Percentiles rank a stretch among this genome's conserved stretches.
phyloP scores from a whole-genome alignment of 768 basidiomycete species.

The Pholiota conissans region DNA sequence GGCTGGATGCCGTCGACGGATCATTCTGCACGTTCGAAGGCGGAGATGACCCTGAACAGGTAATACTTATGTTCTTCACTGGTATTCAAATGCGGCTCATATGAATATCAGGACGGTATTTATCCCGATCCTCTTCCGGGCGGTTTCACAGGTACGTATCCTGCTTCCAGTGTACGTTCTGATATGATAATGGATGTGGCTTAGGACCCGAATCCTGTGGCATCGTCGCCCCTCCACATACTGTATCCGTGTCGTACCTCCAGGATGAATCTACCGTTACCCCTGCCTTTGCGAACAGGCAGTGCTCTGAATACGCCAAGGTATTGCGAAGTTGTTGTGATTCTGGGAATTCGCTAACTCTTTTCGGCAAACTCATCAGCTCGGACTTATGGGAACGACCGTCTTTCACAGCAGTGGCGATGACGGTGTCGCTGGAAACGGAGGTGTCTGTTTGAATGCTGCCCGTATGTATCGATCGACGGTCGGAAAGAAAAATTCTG shows the following conservation, averaged over 20 bases:
- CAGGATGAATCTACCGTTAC: conserved; percentile 33
- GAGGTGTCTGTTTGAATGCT: conserved; percentile 38
- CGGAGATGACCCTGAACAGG: conserved; percentile 38
- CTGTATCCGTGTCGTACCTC: conserved; percentile 35
- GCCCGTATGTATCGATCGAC: conserved; percentile 29
- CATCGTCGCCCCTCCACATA: conserved; percentile 32
- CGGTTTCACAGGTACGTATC: conserved; percentile 19
- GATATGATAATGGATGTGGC: too few relatives aligned
- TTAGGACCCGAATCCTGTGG: conserved; percentile 40
- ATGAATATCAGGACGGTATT: conserved; percentile 16
- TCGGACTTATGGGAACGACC: conserved; percentile 37
- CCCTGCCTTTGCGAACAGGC: conserved; percentile 29
- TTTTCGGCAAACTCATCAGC: conserved; percentile 21
- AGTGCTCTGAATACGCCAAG: conserved; percentile 37
- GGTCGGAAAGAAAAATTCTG: neutral
- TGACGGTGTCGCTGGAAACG: conserved; percentile 35
- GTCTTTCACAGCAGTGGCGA: conserved; percentile 38
- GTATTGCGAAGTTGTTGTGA: neutral
- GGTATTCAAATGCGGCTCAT: neutral
- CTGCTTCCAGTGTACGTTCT: neutral
- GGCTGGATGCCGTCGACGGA: conserved; percentile 46
- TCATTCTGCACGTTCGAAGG: conserved; percentile 46
- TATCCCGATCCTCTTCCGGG: conserved; percentile 24
- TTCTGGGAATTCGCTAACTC: neutral
- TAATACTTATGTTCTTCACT: conserved; percentile 10